A percentile compares a stretch with the other conserved stretches of the same genome.
Evolutionary conservation across 306 rosid species (phyloP).

Genomic region (Ceratonia siliqua): DNA sequence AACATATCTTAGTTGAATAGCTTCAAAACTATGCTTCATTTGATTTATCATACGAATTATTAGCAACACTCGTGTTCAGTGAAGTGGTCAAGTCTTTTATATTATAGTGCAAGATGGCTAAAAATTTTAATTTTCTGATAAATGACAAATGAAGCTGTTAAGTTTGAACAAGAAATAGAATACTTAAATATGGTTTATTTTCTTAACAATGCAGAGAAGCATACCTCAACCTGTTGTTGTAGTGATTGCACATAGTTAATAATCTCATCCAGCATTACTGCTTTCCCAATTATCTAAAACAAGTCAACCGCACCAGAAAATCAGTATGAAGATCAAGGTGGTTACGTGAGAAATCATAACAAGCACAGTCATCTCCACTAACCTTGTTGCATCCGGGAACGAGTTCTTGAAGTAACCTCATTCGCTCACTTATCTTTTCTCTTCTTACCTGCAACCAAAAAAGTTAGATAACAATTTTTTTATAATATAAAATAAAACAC

Average conservation of each 20-base stretch:
- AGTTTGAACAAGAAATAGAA: not conserved
- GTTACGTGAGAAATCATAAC: slow-evolving; percentile 19
- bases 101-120: not conserved
- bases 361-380: not conserved
- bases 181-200: not conserved
- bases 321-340: not conserved
- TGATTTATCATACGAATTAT: not conserved
- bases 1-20: slow-evolving; percentile 12
- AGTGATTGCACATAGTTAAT: slow-evolving; percentile 84
- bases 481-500: not conserved
- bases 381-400: slow-evolving; percentile 92
- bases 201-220: slow-evolving; percentile 10
- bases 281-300: slow-evolving; percentile 79
- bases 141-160: not conserved
- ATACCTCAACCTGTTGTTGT: slow-evolving; percentile 93
- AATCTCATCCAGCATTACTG: slow-evolving; percentile 88
- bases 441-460: slow-evolving; percentile 67
- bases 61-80: not conserved
- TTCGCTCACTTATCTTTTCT: slow-evolving; percentile 85
- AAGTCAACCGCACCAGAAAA: slow-evolving; percentile 16
- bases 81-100: not conserved
- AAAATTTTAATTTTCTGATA: not conserved
- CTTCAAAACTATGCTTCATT: not conserved
- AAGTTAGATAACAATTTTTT: not conserved
- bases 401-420: slow-evolving; percentile 89